Percentiles rank a stretch among this genome's conserved stretches.
Evolutionary conservation across 331 rosid species (phyloP).

Genomic region (Acacia pycnantha): DNA sequence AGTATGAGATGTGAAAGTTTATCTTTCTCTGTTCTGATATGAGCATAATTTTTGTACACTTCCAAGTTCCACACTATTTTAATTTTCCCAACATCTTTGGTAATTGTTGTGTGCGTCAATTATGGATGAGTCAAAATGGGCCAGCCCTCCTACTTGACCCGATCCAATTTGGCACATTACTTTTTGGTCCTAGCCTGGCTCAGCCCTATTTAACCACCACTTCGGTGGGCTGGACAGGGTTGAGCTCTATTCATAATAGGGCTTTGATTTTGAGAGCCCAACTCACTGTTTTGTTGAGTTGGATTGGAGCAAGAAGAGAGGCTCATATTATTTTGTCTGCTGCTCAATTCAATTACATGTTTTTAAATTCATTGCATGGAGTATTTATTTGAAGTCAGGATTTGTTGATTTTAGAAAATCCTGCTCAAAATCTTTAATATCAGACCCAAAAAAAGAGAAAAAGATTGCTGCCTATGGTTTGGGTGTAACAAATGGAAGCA

Average conservation of each 20-base stretch:
- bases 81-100: not conserved
- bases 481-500: not conserved
- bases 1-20: not conserved
- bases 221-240: not conserved
- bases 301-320: not conserved
- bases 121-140: not conserved
- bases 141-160: not conserved
- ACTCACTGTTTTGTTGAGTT: not conserved
- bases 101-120: not conserved
- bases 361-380: not conserved
- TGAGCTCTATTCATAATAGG: not conserved
- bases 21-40: constrained; percentile 8
- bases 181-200: not conserved
- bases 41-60: not conserved
- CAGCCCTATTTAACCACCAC: not conserved
- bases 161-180: not conserved
- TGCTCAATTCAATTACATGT: not conserved
- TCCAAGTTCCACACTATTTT: not conserved
- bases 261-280: not conserved
- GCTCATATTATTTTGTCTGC: not conserved
- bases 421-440: not conserved
- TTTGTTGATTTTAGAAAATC: not conserved
- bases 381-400: not conserved
- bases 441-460: not conserved
- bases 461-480: not conserved